Evolutionary conservation across 1,139 yeast genomes (phyloP).

Genomic region (Hyphopichia burtonii): DNA sequence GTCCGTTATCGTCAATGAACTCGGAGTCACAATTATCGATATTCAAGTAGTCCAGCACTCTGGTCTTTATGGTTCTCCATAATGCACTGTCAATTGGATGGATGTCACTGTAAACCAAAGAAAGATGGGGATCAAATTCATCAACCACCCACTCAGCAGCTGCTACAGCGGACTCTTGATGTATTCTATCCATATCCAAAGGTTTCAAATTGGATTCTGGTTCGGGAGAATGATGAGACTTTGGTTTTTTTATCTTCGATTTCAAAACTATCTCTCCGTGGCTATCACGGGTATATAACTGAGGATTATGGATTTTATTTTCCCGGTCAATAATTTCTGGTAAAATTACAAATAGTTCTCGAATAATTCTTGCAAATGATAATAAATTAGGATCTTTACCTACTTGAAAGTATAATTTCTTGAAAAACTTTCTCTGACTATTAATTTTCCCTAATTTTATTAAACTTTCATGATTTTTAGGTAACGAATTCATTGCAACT

Average conservation of each 20-base stretch:
- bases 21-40: constrained; percentile 46
- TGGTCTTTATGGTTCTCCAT: constrained; percentile 63
- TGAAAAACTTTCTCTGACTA: constrained; percentile 49
- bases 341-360: constrained; percentile 62
- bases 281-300: constrained; percentile 34
- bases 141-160: constrained; percentile 55
- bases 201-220: constrained; percentile 12
- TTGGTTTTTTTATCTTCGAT: constrained; percentile 23
- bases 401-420: constrained; percentile 64
- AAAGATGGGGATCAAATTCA: constrained; percentile 72
- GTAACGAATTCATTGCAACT: constrained; percentile 58
- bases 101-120: constrained; percentile 65
- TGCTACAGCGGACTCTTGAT: constrained; percentile 29
- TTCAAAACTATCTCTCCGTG: constrained; percentile 32
- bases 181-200: constrained; percentile 27
- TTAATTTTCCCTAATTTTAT: constrained; percentile 39
- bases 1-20: constrained; percentile 32
- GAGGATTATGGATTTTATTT: constrained; percentile 38
- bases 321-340: constrained; percentile 40
- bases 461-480: constrained; percentile 35
- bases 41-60: constrained; percentile 68
- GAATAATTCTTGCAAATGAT: constrained; percentile 65
- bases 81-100: constrained; percentile 72
- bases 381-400: constrained; percentile 55
- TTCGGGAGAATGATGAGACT: constrained; percentile 8